Base-by-base conservation (phyloP, 371 early-diverging fungal genomes). In the Dichotomocladium elegans region DNA sequence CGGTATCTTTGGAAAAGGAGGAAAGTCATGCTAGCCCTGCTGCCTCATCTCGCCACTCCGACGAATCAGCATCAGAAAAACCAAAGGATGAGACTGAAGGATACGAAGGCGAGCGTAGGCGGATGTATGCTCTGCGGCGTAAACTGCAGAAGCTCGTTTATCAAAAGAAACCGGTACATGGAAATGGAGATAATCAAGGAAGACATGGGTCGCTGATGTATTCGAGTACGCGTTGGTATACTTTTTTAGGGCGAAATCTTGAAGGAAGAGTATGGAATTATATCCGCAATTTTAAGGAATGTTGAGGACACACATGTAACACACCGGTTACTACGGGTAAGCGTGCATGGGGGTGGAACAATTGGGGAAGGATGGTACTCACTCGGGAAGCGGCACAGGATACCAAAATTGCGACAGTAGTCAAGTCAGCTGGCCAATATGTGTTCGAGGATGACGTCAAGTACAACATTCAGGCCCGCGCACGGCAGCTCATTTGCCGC, bases 331-430 rank as follows among this genome's bases (percentile, higher is more conserved):
- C 58, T 78, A 41, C 64, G 64, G 68, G 78, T 78, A 68, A 62
- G 55, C 29, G 30, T 22, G 26, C 5, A 17, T 28, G 35, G 21
- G 12, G 9, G 12, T 10, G 26, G 10, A 15, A 3, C 28, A 19
- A 17, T 19, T 19, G 10, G 33, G 19, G 37, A 5, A 19, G 43
- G 10, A 17, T 14, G 25, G 19, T 19, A 24, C 3, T 7, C 3
- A 21, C n/a, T 57, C 28, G 17, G 21, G 10, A 9, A 27, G 14
- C 5, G 5, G 22, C 47, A 37, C 34, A 68, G 78, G 74, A 74
- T 54, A 78, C 78, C 58, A 78, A 78, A 51, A 72, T 78, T 51
- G 74, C 72, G 49, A 69, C 72, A 46, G 78, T 78, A 8, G 68
- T 78, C 21, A 78, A 74, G 44, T 63, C 68, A 15, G 78, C 70